These are phyloP conservation scores for Datura wrightii DNA, from an alignment of 257 asterid genomes.

Conservation along the genomic window DNA sequence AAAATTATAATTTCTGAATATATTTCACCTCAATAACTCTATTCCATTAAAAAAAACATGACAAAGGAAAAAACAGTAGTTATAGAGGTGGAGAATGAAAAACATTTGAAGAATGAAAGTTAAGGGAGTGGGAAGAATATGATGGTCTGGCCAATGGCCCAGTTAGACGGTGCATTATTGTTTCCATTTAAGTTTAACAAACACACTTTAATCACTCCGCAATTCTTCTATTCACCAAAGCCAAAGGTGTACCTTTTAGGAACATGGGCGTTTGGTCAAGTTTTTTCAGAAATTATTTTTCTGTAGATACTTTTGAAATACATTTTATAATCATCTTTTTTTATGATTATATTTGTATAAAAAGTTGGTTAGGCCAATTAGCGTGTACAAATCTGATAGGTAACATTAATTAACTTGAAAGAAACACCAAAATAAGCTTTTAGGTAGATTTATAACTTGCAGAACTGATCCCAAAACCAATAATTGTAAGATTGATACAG, in stretches of 20 bases:
- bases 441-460: not conserved
- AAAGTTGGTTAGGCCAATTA: not conserved
- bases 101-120: not conserved
- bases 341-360: not conserved
- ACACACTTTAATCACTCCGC: not conserved
- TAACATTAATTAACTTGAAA: not conserved
- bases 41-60: not conserved
- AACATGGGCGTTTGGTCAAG: not conserved
- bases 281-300: not conserved
- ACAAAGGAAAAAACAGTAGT: not conserved
- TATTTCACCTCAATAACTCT: not conserved
- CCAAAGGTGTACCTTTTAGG: not conserved
- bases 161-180: constrained; percentile 27
- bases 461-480: constrained; percentile 2
- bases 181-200: not conserved
- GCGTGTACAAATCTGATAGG: not conserved
- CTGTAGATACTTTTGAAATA: not conserved
- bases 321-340: not conserved
- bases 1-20: too few species aligned
- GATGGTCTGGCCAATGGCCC: constrained; percentile 19
- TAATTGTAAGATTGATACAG: not conserved
- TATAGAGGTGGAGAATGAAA: not conserved
- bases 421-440: not conserved
- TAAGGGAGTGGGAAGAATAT: not conserved
- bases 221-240: not conserved